A percentile compares a stretch with the other conserved stretches of the same genome.
These are phyloP conservation scores for Sporothrix brunneoviolacea DNA, from an alignment of 2,329 filamentous ascomycete genomes.

Conservation along the genomic window DNA sequence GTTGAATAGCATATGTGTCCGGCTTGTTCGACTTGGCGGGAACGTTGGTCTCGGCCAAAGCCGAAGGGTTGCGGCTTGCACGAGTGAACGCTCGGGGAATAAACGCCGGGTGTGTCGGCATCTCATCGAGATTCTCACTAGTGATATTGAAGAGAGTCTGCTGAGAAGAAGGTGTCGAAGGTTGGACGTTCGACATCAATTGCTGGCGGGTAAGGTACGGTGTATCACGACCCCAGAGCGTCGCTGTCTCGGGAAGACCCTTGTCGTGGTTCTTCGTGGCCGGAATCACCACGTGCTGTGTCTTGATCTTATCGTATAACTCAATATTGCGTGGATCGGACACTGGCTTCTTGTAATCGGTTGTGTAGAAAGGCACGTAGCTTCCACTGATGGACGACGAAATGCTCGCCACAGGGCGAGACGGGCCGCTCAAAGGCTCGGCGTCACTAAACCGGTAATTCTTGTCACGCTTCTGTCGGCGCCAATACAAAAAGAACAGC, in stretches of 20 bases:
- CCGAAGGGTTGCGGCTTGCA: slow-evolving; percentile 8
- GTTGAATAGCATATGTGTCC: slow-evolving; percentile 29
- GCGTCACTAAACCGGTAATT: not conserved
- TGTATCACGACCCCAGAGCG: slow-evolving; percentile 7
- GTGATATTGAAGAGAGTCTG: not conserved
- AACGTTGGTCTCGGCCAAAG: not conserved
- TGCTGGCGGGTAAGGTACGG: not conserved
- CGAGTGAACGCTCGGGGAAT: slow-evolving; percentile 27
- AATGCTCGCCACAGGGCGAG: slow-evolving; percentile 6
- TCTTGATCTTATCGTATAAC: slow-evolving; percentile 28
- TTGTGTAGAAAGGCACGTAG: slow-evolving; percentile 22
- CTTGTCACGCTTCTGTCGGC: slow-evolving; percentile 32
- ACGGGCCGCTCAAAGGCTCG: slow-evolving; percentile 10
- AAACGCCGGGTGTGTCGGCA: slow-evolving; percentile 45
- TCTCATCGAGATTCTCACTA: slow-evolving; percentile 20
- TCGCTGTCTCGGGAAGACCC: not conserved
- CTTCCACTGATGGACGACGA: slow-evolving; percentile 10
- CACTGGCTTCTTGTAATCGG: slow-evolving; percentile 26
- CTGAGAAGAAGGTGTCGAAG: not conserved
- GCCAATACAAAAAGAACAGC: slow-evolving; percentile 44
- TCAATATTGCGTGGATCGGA: not conserved
- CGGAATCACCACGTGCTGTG: slow-evolving; percentile 12
- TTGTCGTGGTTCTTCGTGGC: not conserved
- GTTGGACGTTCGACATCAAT: not conserved
- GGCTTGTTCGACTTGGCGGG: slow-evolving; percentile 13